Conservation (phyloP, 768 basidiomycete genomes). For the Chlorophyllum brunneum region DNA sequence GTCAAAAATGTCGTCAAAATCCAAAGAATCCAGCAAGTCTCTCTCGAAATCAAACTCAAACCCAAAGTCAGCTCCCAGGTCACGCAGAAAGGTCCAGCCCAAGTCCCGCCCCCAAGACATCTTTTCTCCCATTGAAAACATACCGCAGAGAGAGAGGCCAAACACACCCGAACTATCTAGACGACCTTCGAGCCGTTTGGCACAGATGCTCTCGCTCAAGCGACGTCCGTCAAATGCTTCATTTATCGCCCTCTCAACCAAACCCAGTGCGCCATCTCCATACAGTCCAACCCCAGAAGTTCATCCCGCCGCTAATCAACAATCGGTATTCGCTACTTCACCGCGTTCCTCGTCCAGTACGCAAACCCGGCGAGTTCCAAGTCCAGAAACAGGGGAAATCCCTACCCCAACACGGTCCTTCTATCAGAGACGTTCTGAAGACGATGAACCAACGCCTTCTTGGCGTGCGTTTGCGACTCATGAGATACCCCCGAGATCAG, state of each 20-base stretch:
- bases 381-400: neutral
- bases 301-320: neutral
- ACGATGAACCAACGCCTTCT: neutral
- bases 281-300: neutral
- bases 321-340: neutral
- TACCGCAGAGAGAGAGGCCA: conserved; percentile 14
- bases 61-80: conserved; percentile 17
- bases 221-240: conserved; percentile 22
- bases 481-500: neutral
- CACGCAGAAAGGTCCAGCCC: conserved; percentile 15
- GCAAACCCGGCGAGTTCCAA: neutral
- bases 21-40: conserved; percentile 15
- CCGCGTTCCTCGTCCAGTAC: conserved; percentile 5
- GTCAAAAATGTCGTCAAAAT: neutral
- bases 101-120: conserved; percentile 37
- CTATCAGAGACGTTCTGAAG: neutral
- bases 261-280: conserved; percentile 1
- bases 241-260: conserved; percentile 19
- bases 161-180: conserved; percentile 25
- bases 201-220: conserved; percentile 31
- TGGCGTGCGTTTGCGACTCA: neutral
- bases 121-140: conserved; percentile 17
- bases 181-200: conserved; percentile 33
- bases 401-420: neutral
- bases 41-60: conserved; percentile 33